Percentiles rank a stretch among this genome's conserved stretches.
Evolutionary conservation across 228 moss, liverwort and hornwort species (phyloP).

Genomic region (Sphagnum magellanicum): DNA sequence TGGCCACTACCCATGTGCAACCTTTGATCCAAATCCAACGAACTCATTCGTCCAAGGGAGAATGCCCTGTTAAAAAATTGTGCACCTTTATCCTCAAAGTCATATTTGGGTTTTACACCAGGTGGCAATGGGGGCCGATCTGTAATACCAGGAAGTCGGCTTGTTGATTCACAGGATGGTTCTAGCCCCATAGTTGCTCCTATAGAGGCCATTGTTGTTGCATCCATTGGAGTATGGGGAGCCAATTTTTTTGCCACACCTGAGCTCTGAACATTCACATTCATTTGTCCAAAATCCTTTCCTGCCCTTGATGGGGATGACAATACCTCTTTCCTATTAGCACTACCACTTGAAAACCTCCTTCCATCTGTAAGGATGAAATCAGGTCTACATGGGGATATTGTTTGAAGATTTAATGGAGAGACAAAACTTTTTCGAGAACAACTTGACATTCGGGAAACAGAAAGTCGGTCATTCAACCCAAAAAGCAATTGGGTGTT

Average conservation of each 20-base stretch:
- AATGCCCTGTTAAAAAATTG: conserved; percentile 11
- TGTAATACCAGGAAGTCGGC: not conserved
- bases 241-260: not conserved
- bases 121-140: not conserved
- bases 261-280: not conserved
- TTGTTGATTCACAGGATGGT: not conserved
- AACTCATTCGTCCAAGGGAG: conserved; percentile 5
- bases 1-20: conserved; percentile 17
- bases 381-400: not conserved
- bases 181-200: not conserved
- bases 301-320: not conserved
- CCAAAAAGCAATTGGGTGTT: conserved; percentile 36
- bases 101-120: not conserved
- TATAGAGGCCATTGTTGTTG: not conserved
- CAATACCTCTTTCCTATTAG: not conserved
- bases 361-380: not conserved
- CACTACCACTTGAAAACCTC: not conserved
- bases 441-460: not conserved
- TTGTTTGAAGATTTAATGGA: not conserved
- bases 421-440: conserved; percentile 11
- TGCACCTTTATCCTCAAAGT: conserved; percentile 5
- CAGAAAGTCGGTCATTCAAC: conserved; percentile 15
- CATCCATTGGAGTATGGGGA: not conserved
- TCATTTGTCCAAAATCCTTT: not conserved
- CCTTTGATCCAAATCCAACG: conserved; percentile 5